phyloP scores from a whole-genome alignment of 169 alveolate species.

The Eimeria nieschulzi region DNA sequence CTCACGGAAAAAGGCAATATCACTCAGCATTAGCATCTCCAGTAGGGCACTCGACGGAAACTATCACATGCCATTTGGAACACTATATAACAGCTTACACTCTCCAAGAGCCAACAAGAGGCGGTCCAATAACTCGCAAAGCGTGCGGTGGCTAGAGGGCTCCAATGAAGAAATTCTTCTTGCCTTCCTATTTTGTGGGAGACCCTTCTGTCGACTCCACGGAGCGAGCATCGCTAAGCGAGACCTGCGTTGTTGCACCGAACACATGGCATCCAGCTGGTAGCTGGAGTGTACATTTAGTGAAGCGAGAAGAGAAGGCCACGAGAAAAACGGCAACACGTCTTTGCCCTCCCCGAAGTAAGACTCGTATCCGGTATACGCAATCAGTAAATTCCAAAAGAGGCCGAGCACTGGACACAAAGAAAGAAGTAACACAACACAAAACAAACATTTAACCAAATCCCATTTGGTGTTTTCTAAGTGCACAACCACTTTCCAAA shows the following conservation, averaged over 20 bases:
- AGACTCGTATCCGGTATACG: slow-evolving; percentile 38
- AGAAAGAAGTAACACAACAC: background rate
- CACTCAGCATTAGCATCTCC: too few relatives aligned
- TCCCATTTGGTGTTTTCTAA: background rate
- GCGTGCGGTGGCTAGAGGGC: slow-evolving; percentile 55
- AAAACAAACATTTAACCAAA: background rate
- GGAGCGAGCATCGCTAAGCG: background rate
- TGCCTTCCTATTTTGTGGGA: background rate
- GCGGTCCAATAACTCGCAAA: slow-evolving; percentile 53
- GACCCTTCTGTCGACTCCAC: background rate
- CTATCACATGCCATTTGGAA: too few relatives aligned
- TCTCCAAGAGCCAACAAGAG: slow-evolving; percentile 50
- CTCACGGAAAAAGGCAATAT: background rate
- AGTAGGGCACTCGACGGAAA: too few relatives aligned
- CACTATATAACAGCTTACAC: background rate
- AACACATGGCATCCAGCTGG: slow-evolving; percentile 63
- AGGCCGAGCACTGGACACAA: slow-evolving; percentile 33
- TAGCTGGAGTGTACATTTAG: slow-evolving; percentile 34
- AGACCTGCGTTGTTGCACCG: slow-evolving; percentile 37
- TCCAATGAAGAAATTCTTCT: background rate
- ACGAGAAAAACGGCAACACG: slow-evolving; percentile 18
- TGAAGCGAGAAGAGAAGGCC: slow-evolving; percentile 39
- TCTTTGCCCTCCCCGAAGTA: slow-evolving; percentile 17
- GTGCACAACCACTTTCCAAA: background rate
- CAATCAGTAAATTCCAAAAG: slow-evolving; percentile 51